phyloP scores from a whole-genome alignment of 129 eudicot species.

The Flaveria robusta region DNA sequence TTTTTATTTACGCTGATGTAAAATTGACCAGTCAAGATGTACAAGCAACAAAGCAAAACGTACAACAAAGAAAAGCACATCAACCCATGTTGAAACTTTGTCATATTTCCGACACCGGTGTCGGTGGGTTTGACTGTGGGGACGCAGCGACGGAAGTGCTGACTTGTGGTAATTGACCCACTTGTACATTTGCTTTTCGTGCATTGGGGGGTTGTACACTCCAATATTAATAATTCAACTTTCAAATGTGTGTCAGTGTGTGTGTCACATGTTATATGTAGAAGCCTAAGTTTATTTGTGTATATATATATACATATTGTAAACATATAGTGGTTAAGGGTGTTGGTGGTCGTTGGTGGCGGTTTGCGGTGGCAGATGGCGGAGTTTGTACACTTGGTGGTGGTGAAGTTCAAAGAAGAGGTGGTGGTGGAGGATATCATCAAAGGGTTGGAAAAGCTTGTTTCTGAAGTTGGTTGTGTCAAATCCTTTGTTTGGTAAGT shows the following conservation, averaged over 20 bases:
- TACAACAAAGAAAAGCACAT: conserved; percentile 23
- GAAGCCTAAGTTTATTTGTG: not conserved
- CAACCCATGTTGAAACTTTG: conserved; percentile 21
- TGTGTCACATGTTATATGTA: conserved; percentile 43
- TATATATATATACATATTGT: not conserved
- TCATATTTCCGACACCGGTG: conserved; percentile 37
- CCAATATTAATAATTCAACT: conserved; percentile 29
- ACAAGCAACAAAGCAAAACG: conserved; percentile 15
- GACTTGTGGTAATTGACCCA: conserved; percentile 32
- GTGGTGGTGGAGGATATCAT: conserved; percentile 72
- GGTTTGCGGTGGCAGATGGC: conserved; percentile 44
- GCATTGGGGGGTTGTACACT: conserved; percentile 33
- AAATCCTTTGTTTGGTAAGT: conserved; percentile 85
- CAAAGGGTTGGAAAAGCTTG: conserved; percentile 81
- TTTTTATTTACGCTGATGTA: not conserved
- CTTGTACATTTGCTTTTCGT: conserved; percentile 35
- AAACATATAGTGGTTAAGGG: not conserved
- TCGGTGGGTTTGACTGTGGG: conserved; percentile 49
- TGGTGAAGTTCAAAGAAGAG: conserved; percentile 83
- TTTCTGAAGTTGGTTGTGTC: conserved; percentile 65
- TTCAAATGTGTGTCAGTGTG: conserved; percentile 40
- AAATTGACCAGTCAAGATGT: conserved; percentile 35
- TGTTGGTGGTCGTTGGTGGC: conserved; percentile 9
- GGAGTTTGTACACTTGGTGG: conserved; percentile 80
- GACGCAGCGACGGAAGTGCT: conserved; percentile 47